Base-by-base conservation (phyloP, 2,329 filamentous ascomycete species). In the Neofusicoccum parvum region DNA sequence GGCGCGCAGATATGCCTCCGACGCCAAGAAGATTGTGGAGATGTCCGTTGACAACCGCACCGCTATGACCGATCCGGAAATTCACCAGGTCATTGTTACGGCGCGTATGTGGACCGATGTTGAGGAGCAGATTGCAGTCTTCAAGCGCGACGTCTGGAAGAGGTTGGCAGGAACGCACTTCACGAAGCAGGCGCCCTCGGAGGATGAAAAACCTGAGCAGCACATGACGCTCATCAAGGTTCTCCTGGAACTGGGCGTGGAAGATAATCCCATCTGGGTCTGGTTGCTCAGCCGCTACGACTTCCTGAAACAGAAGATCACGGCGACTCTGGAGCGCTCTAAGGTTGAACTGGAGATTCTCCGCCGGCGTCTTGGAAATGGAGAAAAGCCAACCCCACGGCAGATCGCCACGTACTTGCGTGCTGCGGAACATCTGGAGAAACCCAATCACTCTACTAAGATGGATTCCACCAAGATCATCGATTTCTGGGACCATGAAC, bases 51-150 rank as follows among this genome's bases (percentile, higher is more conserved):
- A 81, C 67, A 79, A 79, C 17, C 76, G 79, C 27, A 80, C 82
- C 49, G 81, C 86, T 10, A 86, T 94, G 9, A 88, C 87, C 12
- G 94, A 98, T 72, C 82, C 87, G 20, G 89, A 98, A 73, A 86
- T 95, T 12, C 92, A 97, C 75, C 90, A 93, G 67, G 89, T 99
- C 67, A 82, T 99, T 51, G 85, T 97, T 53, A 94, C 94, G 7
- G 94, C 91, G 6, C 88, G 94, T 59, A 96, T 99, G 90, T 99
- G 95, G 95, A 86, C 91, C 68, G 94, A 97, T 75, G 92, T 97
- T 10, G 90, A 96, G 68, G 87, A 92, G 53, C 94, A 97, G 72
- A 88, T 97, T 20, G 88, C 94, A 68, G 78, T 82, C 2, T 96
- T 98, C 80, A 98, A 97, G 80, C 86, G 92, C 12, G 92, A 97